phyloP scores from a whole-genome alignment of 768 basidiomycete genomes.

The Amanita molliuscula region DNA sequence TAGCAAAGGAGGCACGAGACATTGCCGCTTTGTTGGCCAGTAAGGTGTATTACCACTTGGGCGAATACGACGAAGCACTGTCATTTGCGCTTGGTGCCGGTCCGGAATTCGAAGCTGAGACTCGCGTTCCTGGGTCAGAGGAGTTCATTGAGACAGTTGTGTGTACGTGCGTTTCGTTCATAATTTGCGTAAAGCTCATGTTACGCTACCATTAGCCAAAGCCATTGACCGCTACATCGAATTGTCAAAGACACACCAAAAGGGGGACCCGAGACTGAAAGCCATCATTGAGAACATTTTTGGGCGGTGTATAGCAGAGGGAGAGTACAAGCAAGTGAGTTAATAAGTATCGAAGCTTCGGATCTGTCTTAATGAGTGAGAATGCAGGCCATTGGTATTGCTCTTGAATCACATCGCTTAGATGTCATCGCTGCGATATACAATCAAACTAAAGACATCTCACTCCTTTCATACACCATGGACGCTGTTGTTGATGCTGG shows the following conservation, averaged over 20 bases:
- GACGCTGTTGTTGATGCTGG: conserved; percentile 86
- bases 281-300: conserved; percentile 87
- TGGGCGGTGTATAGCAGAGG: conserved; percentile 72
- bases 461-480: conserved; percentile 83
- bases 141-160: conserved; percentile 95
- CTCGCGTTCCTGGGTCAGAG: conserved; percentile 48
- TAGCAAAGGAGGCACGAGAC: conserved; percentile 65
- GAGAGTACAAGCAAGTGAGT: conserved; percentile 82
- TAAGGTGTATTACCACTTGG: conserved; percentile 97
- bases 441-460: conserved; percentile 60
- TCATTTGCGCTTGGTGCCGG: conserved; percentile 92
- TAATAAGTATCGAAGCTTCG: neutral
- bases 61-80: conserved; percentile 91
- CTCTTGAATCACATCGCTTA: conserved; percentile 81
- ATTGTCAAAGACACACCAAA: conserved; percentile 44
- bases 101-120: conserved; percentile 71
- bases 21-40: conserved; percentile 89
- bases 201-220: conserved; percentile 49
- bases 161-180: conserved; percentile 44
- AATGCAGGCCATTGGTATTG: conserved; percentile 83
- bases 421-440: conserved; percentile 81
- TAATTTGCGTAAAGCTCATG: neutral
- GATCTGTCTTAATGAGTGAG: conserved; percentile 7
- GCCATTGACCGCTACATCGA: conserved; percentile 92
- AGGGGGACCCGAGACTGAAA: conserved; percentile 74